Percentiles rank a stretch among this genome's conserved stretches.
Conservation (phyloP, 164 flowering plant genomes). For the Malania oleifera region DNA sequence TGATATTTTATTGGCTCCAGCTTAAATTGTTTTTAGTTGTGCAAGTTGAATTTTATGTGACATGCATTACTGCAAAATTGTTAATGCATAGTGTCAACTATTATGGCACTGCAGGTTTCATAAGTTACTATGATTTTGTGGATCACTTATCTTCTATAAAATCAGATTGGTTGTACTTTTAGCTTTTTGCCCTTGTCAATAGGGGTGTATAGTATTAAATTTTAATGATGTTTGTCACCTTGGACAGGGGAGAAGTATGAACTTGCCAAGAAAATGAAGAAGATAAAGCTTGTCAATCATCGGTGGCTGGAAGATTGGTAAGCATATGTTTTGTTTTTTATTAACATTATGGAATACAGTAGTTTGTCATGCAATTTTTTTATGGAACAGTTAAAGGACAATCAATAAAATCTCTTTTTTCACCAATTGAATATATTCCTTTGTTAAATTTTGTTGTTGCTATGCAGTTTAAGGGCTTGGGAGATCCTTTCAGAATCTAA, state of each 20-base stretch:
- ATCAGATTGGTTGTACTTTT: not conserved
- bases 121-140: too few relatives aligned
- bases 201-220: not conserved
- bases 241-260: slow-evolving; percentile 86
- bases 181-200: not conserved
- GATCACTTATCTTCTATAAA: not conserved
- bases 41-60: too few relatives aligned
- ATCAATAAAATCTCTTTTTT: too few relatives aligned
- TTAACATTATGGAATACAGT: not conserved
- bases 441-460: not conserved
- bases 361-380: too few relatives aligned
- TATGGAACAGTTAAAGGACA: too few relatives aligned
- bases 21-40: too few relatives aligned
- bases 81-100: too few relatives aligned
- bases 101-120: too few relatives aligned
- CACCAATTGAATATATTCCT: not conserved
- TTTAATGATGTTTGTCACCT: slow-evolving; percentile 2
- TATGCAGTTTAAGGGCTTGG: slow-evolving; percentile 83
- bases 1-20: too few relatives aligned
- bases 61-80: too few relatives aligned
- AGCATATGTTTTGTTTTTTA: slow-evolving; percentile 2
- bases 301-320: slow-evolving; percentile 97
- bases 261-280: slow-evolving; percentile 69
- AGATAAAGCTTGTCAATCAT: slow-evolving; percentile 83
- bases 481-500: slow-evolving; percentile 68